Base-by-base conservation (phyloP, 2,329 filamentous ascomycete species). In the Fusarium sarcochroum region DNA sequence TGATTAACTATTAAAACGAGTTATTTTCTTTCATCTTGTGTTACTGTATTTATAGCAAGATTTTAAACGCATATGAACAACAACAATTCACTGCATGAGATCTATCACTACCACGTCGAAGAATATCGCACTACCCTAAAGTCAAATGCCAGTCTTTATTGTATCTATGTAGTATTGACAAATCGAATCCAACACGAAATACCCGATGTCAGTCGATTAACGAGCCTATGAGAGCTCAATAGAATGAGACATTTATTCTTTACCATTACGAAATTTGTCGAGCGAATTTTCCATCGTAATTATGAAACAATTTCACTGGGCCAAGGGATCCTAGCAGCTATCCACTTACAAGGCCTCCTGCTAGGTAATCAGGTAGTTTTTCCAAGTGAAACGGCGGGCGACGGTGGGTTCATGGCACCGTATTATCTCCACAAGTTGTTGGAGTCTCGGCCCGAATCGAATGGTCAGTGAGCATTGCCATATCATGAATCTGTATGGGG, bases 221-320 rank as follows among this genome's bases (percentile, higher is more conserved):
- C 5, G 17, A 13, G 8, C 17, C 40, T 20, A 8, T n/a, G 15
- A 34, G 21, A 32, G 23, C 20, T 21, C 46, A 52, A 32, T 37
- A 42, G 47, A 11, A 47, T 59, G 51, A 56, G 51, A 46, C 34
- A 59, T 59, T 59, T 59, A 41, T 20, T 13, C 23, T 32, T 56
- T 45, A 27, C 21, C 15, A 38, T 56, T 58, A 53, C 54, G 27
- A 50, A 42, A 27, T 18, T 27, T n/a, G 40, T 47, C 50, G 25
- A 44, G 38, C 27, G 7, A 45, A 23, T 34, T 58, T 44, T 21
- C 20, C 17, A 44, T 44, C 4, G 20, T n/a, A n/a, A 27, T 15
- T 56, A 35, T 47, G 15, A 18, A 25, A 34, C 34, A 41, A 45
- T 57, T 34, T 59, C 34, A 59, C 56, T 59, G 56, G 56, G 10